Conservation (phyloP, 768 basidiomycete species). For the Termitomyces sp. region DNA sequence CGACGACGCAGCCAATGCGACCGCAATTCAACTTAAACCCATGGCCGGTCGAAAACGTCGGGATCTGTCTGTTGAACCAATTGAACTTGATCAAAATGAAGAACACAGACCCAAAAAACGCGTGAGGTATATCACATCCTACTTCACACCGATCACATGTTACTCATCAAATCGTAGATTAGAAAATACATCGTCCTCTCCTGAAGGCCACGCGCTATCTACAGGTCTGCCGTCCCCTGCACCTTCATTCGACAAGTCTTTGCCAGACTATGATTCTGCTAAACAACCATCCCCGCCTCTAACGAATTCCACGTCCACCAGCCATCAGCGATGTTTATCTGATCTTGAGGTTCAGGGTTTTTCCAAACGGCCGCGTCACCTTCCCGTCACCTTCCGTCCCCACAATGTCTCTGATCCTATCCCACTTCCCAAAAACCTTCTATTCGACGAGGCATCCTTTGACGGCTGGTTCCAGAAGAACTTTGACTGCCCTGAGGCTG, state of each 20-base stretch:
- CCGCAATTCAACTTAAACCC: no score
- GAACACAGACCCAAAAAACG: slow-evolving; percentile 11
- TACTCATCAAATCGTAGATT: not conserved
- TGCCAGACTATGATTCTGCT: not conserved
- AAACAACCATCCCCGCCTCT: not conserved
- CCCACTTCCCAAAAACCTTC: slow-evolving; percentile 9
- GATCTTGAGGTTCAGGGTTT: slow-evolving; percentile 17
- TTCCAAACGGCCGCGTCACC: slow-evolving; percentile 23
- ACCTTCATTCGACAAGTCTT: not conserved
- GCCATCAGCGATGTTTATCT: slow-evolving; percentile 33
- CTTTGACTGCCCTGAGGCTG: slow-evolving; percentile 19
- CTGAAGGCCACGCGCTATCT: not conserved
- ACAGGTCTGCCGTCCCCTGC: slow-evolving; percentile 11
- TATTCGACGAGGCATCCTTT: slow-evolving; percentile 15
- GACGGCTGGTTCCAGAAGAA: slow-evolving; percentile 30
- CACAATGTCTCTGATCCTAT: slow-evolving; percentile 26
- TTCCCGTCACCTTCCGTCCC: slow-evolving; percentile 12
- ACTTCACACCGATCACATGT: no score
- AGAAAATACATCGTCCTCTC: not conserved
- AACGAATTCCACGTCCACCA: slow-evolving; percentile 1
- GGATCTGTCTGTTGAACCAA: not conserved
- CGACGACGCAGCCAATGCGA: not conserved
- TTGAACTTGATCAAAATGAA: no score
- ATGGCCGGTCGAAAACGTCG: slow-evolving; percentile 17
- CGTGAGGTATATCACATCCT: slow-evolving; percentile 5